Base-by-base conservation (phyloP, 2,329 filamentous ascomycete species). In the Nemania sp. region DNA sequence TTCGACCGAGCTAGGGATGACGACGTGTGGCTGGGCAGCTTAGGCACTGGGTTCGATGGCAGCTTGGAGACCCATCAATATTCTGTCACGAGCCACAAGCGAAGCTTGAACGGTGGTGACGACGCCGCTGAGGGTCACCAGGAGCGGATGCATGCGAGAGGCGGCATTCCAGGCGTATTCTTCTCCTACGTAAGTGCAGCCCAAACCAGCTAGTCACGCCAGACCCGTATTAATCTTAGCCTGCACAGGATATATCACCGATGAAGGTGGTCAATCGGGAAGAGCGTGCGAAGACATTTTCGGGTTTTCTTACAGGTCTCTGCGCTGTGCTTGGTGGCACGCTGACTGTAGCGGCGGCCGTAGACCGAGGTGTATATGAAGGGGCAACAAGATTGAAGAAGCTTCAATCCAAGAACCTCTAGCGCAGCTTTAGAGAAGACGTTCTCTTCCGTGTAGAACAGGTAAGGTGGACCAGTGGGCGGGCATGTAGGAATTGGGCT, bases 221-320 rank as follows among this genome's bases (percentile, higher is more conserved):
- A 7, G 17, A 35, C 21, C 29, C 12, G 42, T n/a, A 34, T 60
- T 65, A 15, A 62, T 52, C 13, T 29, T 39, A 7, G 21, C 18
- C 25, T 49, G 43, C 10, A 37, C 56, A 93, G 90, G 95, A 99
- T 71, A 99, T 99, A 75, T 98, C 94, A 2, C 95, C 95, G 5
- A 99, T 99, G 95, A 99, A 98, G 80, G 94, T 99, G 63, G 90
- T 99, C 78, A 99, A 99, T 81, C 90, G 93, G 57, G 96, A 99
- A 79, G 89, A 91, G 67, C 87, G 91, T 48, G 82, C 88, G 62
- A 98, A 98, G 82, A 90, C 90, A 4, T 96, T 99, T 75, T 87
- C 91, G 0, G 91, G 91, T 17, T 99, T 99, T 81, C 77, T 99
- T 60, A 94, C 95, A 1, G 95, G 95, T 49, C 86, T 99, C 18